Conservation (phyloP, 495 filamentous ascomycete genomes). For the Penicillium manginii region DNA sequence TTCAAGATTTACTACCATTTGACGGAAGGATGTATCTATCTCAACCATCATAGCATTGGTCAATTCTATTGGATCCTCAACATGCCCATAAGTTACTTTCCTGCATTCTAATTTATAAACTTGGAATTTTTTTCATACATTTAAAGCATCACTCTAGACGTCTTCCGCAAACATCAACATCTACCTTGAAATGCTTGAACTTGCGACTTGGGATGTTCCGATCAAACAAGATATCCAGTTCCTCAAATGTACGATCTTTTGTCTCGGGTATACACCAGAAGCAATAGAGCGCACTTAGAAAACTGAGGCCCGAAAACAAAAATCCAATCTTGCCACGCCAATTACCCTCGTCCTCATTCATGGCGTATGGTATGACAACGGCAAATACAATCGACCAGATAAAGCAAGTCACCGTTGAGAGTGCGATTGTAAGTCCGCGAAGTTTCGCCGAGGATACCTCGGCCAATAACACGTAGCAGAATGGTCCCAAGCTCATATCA, state of each 20-base stretch:
- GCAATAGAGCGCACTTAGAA: constrained; percentile 43
- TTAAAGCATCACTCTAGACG: constrained; percentile 8
- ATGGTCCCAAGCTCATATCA: constrained; percentile 62
- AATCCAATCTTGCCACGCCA: constrained; percentile 70
- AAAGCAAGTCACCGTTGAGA: constrained; percentile 62
- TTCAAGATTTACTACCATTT: no score
- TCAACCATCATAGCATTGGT: no score
- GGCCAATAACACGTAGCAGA: constrained; percentile 65
- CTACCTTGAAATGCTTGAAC: constrained; percentile 30
- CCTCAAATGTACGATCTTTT: constrained; percentile 62
- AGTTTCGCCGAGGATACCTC: constrained; percentile 63
- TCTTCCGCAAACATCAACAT: constrained; percentile 21
- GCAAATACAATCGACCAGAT: constrained; percentile 63
- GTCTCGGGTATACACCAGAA: constrained; percentile 66
- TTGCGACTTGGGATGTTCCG: constrained; percentile 45
- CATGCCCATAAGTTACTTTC: no score
- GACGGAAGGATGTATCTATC: no score
- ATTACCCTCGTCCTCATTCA: constrained; percentile 65
- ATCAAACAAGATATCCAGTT: constrained; percentile 58
- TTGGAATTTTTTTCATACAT: no score
- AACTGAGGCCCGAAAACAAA: constrained; percentile 61
- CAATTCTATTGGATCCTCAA: no score
- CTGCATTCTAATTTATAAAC: neutral
- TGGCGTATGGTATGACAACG: constrained; percentile 68
- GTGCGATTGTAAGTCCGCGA: constrained; percentile 64